Evolutionary conservation across 805 yeast genomes (phyloP), one percentile per base, ranked within the genome.

Genomic region (Nematodospora valgi): DNA sequence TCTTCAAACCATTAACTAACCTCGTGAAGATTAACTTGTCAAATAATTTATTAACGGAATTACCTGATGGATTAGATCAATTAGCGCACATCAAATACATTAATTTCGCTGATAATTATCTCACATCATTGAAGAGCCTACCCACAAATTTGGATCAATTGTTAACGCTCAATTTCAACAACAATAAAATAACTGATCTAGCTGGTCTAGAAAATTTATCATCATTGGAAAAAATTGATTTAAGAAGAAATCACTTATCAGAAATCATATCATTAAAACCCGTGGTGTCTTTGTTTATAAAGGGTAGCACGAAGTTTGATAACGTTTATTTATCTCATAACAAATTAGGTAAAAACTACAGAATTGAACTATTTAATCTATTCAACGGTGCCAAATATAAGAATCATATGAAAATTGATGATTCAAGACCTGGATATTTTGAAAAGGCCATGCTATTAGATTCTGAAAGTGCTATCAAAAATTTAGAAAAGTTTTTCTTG

Each of bases 371-470:
- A 10, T 77, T 77, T 56, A 76, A 78, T 51, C 52, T 77, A 33
- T 62, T 74, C 44, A 76, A 76, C 47, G 81, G 80, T 6, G 70
- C 73, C 25, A 67, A 62, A 38, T 69, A 68, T 39, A 60, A 62
- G 16, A 74, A 74, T 43, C 48, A 49, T 6, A 48, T 77, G 39
- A 72, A 72, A 44, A 71, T 77, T 24, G 82, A 77, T 49, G 82
- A 79, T 28, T 74, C 81, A 3, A 53, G 72, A 35, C 82, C 83
- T 0, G 82, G 82, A 1, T 74, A 77, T 37, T 74, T 77, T 54
- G 83, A 77, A 54, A 65, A 74, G 14, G 71, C 82, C 21, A 49
- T 76, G 46, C 53, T 77, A 19, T 57, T 76, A 34, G 81, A 75
- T 43, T 58, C 69, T 2, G 76, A 71, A 41, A 59, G 62, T 16